phyloP scores from a whole-genome alignment of 805 yeast genomes.

The Maudiozyma serrabonitensis region DNA sequence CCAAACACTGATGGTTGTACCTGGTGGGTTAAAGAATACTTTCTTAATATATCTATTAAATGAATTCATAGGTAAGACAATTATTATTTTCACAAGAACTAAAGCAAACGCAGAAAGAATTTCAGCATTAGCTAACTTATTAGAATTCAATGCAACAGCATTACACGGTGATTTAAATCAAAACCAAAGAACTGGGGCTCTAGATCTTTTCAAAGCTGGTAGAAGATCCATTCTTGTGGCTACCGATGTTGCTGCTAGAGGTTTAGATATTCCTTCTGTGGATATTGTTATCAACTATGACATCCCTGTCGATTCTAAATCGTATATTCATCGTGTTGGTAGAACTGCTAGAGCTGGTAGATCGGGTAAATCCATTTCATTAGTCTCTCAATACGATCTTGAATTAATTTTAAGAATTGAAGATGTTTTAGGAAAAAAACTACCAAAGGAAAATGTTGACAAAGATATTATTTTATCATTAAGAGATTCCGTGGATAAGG shows the following conservation, averaged over 20 bases:
- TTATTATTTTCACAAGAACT: conserved; percentile 85
- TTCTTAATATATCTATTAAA: conserved; percentile 71
- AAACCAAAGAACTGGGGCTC: conserved; percentile 72
- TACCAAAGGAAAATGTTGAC: conserved; percentile 75
- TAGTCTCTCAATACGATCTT: conserved; percentile 90
- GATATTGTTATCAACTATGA: conserved; percentile 72
- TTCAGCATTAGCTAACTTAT: conserved; percentile 64
- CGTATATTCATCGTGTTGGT: conserved; percentile 83
- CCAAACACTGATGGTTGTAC: conserved; percentile 81
- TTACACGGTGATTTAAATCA: conserved; percentile 88
- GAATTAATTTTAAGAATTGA: conserved; percentile 85
- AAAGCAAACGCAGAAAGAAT: conserved; percentile 92
- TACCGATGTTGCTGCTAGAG: conserved; percentile 85
- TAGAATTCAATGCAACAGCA: conserved; percentile 87
- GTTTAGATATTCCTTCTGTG: conserved; percentile 74
- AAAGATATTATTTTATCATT: conserved; percentile 67
- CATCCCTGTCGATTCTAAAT: conserved; percentile 76
- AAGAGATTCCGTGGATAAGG: conserved; percentile 83
- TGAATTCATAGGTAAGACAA: conserved; percentile 75
- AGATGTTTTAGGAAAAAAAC: conserved; percentile 69
- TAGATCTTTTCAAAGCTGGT: conserved; percentile 71
- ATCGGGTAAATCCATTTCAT: conserved; percentile 75
- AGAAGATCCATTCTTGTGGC: conserved; percentile 62
- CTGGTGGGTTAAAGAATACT: conserved; percentile 89
- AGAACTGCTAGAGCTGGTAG: conserved; percentile 94